Evolutionary conservation across 768 basidiomycete species (phyloP).

Genomic region (Candolleomyces efflorescens): DNA sequence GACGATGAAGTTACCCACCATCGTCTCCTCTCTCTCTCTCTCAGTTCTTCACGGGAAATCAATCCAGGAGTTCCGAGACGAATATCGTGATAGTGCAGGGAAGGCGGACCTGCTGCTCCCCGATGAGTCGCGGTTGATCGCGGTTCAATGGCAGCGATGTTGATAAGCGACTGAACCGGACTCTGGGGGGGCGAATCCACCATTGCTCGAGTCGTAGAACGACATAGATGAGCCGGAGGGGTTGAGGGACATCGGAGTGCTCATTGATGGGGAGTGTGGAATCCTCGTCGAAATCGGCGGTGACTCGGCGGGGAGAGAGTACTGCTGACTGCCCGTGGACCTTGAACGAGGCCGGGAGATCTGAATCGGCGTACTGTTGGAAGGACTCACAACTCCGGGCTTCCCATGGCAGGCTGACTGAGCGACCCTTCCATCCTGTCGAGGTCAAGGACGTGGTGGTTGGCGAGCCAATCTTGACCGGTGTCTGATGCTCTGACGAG

Average conservation of each 20-base stretch:
- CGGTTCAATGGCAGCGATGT: slow-evolving; percentile 24
- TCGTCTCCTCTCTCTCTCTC: too few relatives aligned
- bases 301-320: neutral
- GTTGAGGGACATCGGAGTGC: neutral
- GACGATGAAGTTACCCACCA: too few relatives aligned
- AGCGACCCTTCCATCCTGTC: neutral
- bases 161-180: neutral
- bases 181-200: slow-evolving; percentile 16
- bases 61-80: too few relatives aligned
- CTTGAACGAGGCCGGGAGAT: slow-evolving; percentile 2
- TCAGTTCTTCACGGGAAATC: too few relatives aligned
- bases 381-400: slow-evolving; percentile 3
- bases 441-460: slow-evolving; percentile 5
- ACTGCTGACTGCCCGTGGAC: neutral
- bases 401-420: neutral
- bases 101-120: slow-evolving; percentile 30
- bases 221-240: neutral
- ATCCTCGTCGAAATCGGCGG: neutral
- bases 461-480: neutral
- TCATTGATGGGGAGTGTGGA: neutral
- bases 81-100: too few relatives aligned
- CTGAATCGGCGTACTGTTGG: slow-evolving; percentile 1
- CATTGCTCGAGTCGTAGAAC: neutral
- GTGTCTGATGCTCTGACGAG: neutral
- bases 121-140: slow-evolving; percentile 42